These are phyloP conservation scores for Neofusicoccum ribis DNA, from an alignment of 2,329 filamentous ascomycete species.

Conservation along the genomic window DNA sequence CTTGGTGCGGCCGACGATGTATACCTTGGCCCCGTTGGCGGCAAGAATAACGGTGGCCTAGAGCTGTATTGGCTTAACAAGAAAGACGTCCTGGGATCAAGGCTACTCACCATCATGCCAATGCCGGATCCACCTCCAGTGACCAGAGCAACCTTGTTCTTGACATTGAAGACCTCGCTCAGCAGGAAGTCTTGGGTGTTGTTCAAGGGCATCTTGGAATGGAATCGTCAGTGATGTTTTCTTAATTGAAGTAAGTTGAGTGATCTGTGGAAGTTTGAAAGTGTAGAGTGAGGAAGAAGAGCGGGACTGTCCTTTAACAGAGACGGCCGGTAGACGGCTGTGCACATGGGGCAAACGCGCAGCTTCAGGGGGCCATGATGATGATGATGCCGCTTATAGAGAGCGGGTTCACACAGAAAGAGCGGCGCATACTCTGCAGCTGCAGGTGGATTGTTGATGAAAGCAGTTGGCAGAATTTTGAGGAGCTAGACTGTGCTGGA, in stretches of 20 bases:
- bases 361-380: not conserved
- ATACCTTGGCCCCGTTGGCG: constrained; percentile 50
- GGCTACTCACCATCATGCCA: constrained; percentile 42
- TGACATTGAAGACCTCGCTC: constrained; percentile 38
- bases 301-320: not conserved
- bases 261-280: not conserved
- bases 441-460: not conserved
- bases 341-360: not conserved
- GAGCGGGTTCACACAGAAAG: not conserved
- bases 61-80: not conserved
- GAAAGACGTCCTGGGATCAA: not conserved
- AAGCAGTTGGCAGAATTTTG: not conserved
- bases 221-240: constrained; percentile 18
- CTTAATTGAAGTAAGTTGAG: not conserved
- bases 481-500: not conserved
- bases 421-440: not conserved
- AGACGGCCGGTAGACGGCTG: not conserved
- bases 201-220: constrained; percentile 28
- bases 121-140: constrained; percentile 50
- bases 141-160: constrained; percentile 43
- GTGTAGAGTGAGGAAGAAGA: not conserved
- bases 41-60: constrained; percentile 46
- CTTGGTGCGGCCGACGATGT: constrained; percentile 49
- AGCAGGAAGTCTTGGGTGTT: constrained; percentile 38
- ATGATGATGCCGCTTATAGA: constrained; percentile 15